phyloP scores from a whole-genome alignment of 371 early-diverging fungal genomes.

The Polyrhizophydium stewartii region DNA sequence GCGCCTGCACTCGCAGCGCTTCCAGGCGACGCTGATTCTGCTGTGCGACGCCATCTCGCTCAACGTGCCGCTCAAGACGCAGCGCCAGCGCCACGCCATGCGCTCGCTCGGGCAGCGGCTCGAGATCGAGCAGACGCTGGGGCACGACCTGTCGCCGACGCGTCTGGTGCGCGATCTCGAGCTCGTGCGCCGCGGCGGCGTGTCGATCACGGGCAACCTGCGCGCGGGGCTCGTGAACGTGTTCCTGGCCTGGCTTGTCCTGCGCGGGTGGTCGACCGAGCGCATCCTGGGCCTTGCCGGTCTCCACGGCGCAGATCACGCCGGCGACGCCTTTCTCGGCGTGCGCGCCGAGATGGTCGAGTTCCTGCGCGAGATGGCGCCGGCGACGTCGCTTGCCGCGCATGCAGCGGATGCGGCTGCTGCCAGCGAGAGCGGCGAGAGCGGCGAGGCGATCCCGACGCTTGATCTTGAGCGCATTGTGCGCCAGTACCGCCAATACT shows the following conservation, averaged over 20 bases:
- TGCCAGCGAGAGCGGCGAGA: neutral
- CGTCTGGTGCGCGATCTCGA: constrained; percentile 33
- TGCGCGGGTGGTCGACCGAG: constrained; percentile 6
- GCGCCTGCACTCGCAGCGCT: constrained; percentile 26
- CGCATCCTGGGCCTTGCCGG: no score
- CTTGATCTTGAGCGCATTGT: constrained; percentile 15
- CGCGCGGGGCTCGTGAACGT: constrained; percentile 18
- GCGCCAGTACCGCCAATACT: constrained; percentile 17
- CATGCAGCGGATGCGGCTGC: no score
- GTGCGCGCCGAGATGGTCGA: no score
- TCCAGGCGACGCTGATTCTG: constrained; percentile 39
- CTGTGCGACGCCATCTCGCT: constrained; percentile 38
- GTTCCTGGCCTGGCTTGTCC: constrained; percentile 29
- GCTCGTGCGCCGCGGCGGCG: constrained; percentile 3
- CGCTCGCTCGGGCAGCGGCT: constrained; percentile 16
- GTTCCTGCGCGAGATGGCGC: no score
- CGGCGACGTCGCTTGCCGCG: no score
- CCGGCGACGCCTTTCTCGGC: no score
- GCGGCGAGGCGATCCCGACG: neutral
- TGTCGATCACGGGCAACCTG: constrained; percentile 5
- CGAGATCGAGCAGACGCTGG: constrained; percentile 37
- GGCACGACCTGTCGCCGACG: constrained; percentile 32
- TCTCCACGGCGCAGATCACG: no score
- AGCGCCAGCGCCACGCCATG: constrained; percentile 9
- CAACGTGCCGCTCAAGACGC: constrained; percentile 3